A percentile compares a stretch with the other conserved stretches of the same genome.
Evolutionary conservation across 2,329 filamentous ascomycete species (phyloP).

Genomic region (Fusarium citri): DNA sequence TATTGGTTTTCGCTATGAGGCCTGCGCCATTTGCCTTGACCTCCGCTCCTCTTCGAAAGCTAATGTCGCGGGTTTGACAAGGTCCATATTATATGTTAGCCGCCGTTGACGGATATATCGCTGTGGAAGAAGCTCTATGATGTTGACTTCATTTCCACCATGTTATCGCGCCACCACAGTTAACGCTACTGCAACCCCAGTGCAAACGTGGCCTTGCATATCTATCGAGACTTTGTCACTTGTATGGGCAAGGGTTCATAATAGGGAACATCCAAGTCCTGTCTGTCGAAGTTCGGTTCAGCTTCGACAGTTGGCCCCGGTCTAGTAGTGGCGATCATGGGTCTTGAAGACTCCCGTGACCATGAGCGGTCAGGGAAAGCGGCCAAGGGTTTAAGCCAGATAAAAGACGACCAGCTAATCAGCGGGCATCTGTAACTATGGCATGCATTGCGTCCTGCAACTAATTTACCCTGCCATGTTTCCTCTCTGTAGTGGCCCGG

Average conservation of each 20-base stretch:
- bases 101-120: conserved; percentile 30
- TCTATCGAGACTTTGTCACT: conserved; percentile 19
- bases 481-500: conserved; percentile 34
- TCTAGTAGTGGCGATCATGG: conserved; percentile 46
- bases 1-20: conserved; percentile 21
- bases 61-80: conserved; percentile 14
- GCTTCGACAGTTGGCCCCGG: conserved; percentile 35
- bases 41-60: conserved; percentile 26
- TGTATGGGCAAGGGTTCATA: conserved; percentile 18
- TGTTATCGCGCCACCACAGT: conserved; percentile 12
- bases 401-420: conserved; percentile 39
- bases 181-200: conserved; percentile 9
- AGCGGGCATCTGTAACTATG: conserved; percentile 47
- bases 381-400: conserved; percentile 29
- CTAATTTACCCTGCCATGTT: conserved; percentile 45
- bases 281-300: conserved; percentile 12
- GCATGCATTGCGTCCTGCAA: conserved; percentile 50
- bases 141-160: conserved; percentile 13
- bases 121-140: not conserved
- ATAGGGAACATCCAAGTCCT: conserved; percentile 32
- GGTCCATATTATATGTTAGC: conserved; percentile 36
- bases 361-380: conserved; percentile 44
- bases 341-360: conserved; percentile 44
- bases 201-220: conserved; percentile 26
- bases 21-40: conserved; percentile 12